Base-by-base conservation (phyloP, 1,284 basidiomycete species). In the Heterobasidion occidentale region DNA sequence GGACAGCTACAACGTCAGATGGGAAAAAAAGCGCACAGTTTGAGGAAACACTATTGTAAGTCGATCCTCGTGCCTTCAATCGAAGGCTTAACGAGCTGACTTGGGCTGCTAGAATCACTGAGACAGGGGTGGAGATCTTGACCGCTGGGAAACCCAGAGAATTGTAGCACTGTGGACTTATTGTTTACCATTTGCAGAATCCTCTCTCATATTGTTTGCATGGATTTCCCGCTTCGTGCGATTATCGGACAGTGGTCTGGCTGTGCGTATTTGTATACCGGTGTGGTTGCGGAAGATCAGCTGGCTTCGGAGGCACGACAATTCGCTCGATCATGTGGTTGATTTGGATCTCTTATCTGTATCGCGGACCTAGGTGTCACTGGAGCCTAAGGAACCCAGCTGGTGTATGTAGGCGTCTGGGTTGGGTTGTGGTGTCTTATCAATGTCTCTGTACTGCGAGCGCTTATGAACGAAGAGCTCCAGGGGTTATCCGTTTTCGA, bases 21-120 rank as follows among this genome's bases (percentile, higher is more conserved):
- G 95, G 94, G 35, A 88, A 89, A 68, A 78, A 80, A 59, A 94
- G 90, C 61, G 95, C 95, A 6, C 95, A 98, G 66, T 98, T 97
- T 66, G 95, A 98, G 70, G 95, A 98, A 65, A 97, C 94, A 1
- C 74, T 91, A 46, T 70, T 98, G 88, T 94, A 64, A 66, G 90
- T 78, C 52, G 52, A 33, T 38, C 36, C 51, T 58, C 50, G 20
- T 51, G 58, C 62, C 27, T 27, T 27, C 27, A 27, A 27, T 27
- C 27, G 27, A 27, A 64, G 59, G 57, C 61, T 56, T 48, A 50
- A 52, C 48, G 38, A 53, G 60, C 55, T 62, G 55, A 59, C 56
- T 64, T 42, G 54, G 59, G 56, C 47, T 55, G 60, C 33, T 66
- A 95, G 92, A 56, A 89, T 98, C 66, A 98, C 95, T 17, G 92